These are phyloP conservation scores for Calonectria pseudoreteaudii DNA, from an alignment of 2,329 filamentous ascomycete genomes.

Conservation along the genomic window DNA sequence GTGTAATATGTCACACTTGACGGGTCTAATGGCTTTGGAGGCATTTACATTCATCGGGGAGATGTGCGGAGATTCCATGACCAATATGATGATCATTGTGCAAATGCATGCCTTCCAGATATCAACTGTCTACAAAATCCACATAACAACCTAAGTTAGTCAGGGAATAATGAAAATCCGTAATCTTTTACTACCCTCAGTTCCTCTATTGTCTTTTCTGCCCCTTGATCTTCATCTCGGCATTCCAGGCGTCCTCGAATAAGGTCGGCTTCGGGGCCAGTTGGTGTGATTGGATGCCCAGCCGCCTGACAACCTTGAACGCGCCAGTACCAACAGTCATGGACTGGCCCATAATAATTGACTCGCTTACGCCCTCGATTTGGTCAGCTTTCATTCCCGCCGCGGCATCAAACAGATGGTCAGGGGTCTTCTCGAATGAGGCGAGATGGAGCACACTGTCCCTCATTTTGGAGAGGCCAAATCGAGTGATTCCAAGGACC, in stretches of 20 bases:
- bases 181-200: too few relatives aligned
- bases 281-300: conserved; percentile 74
- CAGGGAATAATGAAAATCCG: too few relatives aligned
- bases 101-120: too few relatives aligned
- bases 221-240: conserved; percentile 27
- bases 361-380: conserved; percentile 94
- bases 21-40: too few relatives aligned
- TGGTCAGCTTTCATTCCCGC: conserved; percentile 90
- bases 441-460: conserved; percentile 94
- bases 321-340: conserved; percentile 92
- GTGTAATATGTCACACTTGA: too few relatives aligned
- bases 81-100: too few relatives aligned
- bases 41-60: too few relatives aligned
- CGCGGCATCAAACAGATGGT: conserved; percentile 96
- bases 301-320: conserved; percentile 85
- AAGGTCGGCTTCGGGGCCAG: conserved; percentile 69
- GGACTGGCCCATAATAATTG: conserved; percentile 98
- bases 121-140: too few relatives aligned
- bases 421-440: conserved; percentile 97
- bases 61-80: too few relatives aligned
- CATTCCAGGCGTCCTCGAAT: conserved; percentile 77
- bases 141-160: too few relatives aligned
- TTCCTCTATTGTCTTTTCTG: too few relatives aligned
- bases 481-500: conserved; percentile 94
- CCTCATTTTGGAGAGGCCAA: conserved; percentile 95